Evolutionary conservation across 2,329 filamentous ascomycete species (phyloP).

Genomic region (Alternaria solani): DNA sequence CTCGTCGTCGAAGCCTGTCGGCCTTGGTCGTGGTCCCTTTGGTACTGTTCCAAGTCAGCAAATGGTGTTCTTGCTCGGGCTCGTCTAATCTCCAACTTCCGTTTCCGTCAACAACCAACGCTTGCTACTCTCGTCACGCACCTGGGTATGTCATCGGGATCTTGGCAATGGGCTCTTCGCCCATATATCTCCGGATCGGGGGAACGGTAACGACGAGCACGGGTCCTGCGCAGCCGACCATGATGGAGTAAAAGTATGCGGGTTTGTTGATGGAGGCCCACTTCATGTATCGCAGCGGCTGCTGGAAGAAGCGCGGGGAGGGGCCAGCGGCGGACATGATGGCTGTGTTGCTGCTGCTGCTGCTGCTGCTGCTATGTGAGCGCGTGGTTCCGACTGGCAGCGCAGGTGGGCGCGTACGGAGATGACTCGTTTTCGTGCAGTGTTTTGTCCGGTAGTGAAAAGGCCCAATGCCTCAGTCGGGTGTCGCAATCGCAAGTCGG

Average conservation of each 20-base stretch:
- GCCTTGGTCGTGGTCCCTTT: conserved; percentile 56
- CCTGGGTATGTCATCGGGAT: conserved; percentile 93
- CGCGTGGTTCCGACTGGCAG: not conserved
- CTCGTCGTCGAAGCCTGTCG: conserved; percentile 57
- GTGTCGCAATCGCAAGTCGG: conserved; percentile 18
- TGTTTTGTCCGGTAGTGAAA: conserved; percentile 3
- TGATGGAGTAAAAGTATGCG: conserved; percentile 86
- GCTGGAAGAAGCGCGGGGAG: conserved; percentile 76
- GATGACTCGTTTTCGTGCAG: not conserved
- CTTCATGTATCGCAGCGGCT: conserved; percentile 82
- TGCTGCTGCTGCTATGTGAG: conserved; percentile 10
- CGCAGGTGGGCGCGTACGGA: conserved; percentile 8
- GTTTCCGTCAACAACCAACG: not conserved
- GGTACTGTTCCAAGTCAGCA: conserved; percentile 50
- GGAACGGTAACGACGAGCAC: conserved; percentile 74
- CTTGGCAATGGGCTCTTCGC: conserved; percentile 71
- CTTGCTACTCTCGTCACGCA: conserved; percentile 61
- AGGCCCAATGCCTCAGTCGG: conserved; percentile 32
- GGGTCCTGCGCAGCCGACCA: conserved; percentile 78
- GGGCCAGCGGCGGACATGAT: conserved; percentile 65
- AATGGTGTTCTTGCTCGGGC: not conserved
- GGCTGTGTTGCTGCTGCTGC: conserved; percentile 14
- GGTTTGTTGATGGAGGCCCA: conserved; percentile 90
- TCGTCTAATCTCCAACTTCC: not conserved
- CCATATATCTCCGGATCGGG: conserved; percentile 73